phyloP scores from a whole-genome alignment of 495 filamentous ascomycete genomes.

The Cercophora samala region DNA sequence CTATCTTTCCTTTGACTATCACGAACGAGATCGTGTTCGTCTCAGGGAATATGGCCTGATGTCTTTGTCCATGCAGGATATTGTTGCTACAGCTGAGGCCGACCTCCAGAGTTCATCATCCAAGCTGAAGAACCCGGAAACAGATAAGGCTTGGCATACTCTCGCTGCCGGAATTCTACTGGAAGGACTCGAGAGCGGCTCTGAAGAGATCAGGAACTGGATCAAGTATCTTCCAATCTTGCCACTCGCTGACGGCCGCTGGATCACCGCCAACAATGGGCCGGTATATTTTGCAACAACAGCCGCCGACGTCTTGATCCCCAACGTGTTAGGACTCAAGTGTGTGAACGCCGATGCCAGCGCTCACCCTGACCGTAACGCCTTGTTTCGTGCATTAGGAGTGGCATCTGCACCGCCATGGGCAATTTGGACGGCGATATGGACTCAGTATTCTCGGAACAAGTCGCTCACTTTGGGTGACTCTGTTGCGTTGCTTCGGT shows the following conservation, averaged over 20 bases:
- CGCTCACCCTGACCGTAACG: slow-evolving; percentile 16
- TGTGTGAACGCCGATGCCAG: slow-evolving; percentile 20
- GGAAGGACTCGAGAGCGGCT: not conserved
- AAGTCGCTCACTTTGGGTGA: not conserved
- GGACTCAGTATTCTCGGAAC: not conserved
- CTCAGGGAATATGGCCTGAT: slow-evolving; percentile 8
- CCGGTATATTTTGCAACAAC: slow-evolving; percentile 11
- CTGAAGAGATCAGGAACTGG: not conserved
- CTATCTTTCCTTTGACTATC: slow-evolving; percentile 21
- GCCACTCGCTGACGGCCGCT: slow-evolving; percentile 8
- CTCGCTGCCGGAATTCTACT: slow-evolving; percentile 13
- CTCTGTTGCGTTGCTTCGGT: slow-evolving; percentile 8
- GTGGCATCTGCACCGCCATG: slow-evolving; percentile 6
- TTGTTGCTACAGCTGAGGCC: slow-evolving; percentile 5
- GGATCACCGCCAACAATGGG: not conserved
- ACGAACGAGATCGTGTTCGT: not conserved
- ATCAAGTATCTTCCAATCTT: not conserved
- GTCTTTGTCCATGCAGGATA: not conserved
- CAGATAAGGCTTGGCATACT: slow-evolving; percentile 22
- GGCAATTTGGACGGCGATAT: not conserved
- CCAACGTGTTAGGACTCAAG: slow-evolving; percentile 19
- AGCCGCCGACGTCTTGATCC: slow-evolving; percentile 20
- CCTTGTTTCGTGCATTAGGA: slow-evolving; percentile 30
- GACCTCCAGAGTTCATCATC: slow-evolving; percentile 16
- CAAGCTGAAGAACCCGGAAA: slow-evolving; percentile 12